Percentiles rank a stretch among this genome's conserved stretches.
Conservation (phyloP, 495 filamentous ascomycete genomes). For the Hypoxylon subgilvum region DNA sequence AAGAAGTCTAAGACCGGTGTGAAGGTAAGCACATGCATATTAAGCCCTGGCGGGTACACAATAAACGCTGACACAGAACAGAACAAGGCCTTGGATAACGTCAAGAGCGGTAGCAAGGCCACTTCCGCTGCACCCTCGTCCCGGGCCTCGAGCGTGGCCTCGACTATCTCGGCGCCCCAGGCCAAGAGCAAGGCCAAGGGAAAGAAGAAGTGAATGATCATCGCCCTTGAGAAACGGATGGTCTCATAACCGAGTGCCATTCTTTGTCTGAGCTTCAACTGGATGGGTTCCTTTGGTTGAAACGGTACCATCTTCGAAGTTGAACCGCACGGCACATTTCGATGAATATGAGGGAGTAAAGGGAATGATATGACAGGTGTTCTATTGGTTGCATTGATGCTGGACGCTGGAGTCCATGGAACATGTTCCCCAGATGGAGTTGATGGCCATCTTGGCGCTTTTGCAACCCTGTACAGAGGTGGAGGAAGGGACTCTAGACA, state of each 20-base stretch:
- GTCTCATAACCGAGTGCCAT: too few relatives aligned
- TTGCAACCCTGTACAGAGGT: too few relatives aligned
- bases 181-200: conserved; percentile 57
- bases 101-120: conserved; percentile 61
- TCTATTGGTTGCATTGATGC: neutral
- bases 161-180: conserved; percentile 50
- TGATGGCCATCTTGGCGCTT: too few relatives aligned
- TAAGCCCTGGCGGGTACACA: neutral
- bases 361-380: conserved; percentile 6
- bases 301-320: neutral
- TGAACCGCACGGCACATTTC: too few relatives aligned
- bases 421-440: neutral
- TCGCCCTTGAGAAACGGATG: neutral
- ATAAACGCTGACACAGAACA: conserved; percentile 41
- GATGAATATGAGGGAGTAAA: conserved; percentile 2
- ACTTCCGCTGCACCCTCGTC: conserved; percentile 62
- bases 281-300: neutral
- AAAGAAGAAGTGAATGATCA: conserved; percentile 57
- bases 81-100: conserved; percentile 69
- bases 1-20: conserved; percentile 87
- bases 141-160: conserved; percentile 60
- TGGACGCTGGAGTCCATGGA: neutral
- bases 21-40: conserved; percentile 55
- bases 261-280: neutral
- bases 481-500: too few relatives aligned